Base-by-base conservation (phyloP, 2,329 filamentous ascomycete genomes). In the Periconia sp. region DNA sequence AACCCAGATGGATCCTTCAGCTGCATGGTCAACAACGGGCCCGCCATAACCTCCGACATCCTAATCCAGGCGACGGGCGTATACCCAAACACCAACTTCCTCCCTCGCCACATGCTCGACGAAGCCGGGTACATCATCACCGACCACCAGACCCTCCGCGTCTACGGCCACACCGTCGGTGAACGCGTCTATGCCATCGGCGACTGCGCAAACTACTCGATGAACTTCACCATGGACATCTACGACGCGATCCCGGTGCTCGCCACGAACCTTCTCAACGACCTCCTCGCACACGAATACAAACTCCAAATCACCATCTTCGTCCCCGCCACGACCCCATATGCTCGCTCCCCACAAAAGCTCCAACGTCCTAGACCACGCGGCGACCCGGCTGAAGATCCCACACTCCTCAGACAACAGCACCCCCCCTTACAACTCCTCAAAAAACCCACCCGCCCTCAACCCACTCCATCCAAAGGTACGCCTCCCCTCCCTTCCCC, bases 41-140 rank as follows among this genome's bases (percentile, higher is more conserved):
- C 61, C 10, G 62, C 59, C n/a, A 58, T 74, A 13, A 60, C 63
- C 17, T 58, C 64, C 1, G 72, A 75, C 52, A 41, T 71, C 0
- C 68, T 71, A 52, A 64, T 75, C 33, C 52, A 65, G 9, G 66
- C 65, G 45, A 70, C 69, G 1, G 71, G 71, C 45, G 65, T 70
- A 1, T 27, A 41, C 3, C 71, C 70, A 0, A 72, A 72, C 53
- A 64, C 61, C 11, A 23, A 50, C 3, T 73, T 59, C 63, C 57
- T 68, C 3, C 65, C 71, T 1, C 14, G 46, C 1, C 10, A 43
- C 17, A 59, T 73, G 31, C 61, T 67, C 43, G 61, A 69, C 51
- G 54, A 53, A 11, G 44, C 56, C 3, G 65, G 68, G 14, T 69
- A 70, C 41, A 55, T 72, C 42, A 49, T 49, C 15, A 66, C 62